Evolutionary conservation across 1,284 basidiomycete species (phyloP), one percentile per base, ranked within the genome.

Genomic region (Fistulina hepatica): DNA sequence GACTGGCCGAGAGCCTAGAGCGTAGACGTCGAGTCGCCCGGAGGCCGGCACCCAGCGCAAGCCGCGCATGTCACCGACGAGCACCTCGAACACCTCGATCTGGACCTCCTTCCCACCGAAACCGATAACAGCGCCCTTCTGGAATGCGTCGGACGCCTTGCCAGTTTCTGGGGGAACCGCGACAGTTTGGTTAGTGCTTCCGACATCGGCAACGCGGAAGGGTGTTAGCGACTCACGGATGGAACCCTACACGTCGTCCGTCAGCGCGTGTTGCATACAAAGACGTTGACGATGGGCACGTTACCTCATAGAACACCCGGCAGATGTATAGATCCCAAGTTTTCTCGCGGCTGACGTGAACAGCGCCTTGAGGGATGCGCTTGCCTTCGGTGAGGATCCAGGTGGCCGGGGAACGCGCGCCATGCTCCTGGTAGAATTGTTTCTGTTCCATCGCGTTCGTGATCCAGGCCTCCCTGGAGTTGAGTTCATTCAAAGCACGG

Each of bases 381-480:
- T 60, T 71, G 37, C 76, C 76, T 32, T 71, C 59, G 19, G 60
- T 67, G 34, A 76, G 63, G 27, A 81, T 51, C 81, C 81, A 84
- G 20, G 71, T 70, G 10, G 64, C 61, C 3, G 76, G 73, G 1
- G 52, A 62, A 1, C 52, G 52, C 10, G 61, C 61, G 2, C 78
- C 76, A 11, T 61, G 48, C 19, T 62, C 57, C 56, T 64, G 53
- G 60, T 64, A 80, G 9, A 62, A 56, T 4, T 62, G 55, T 9
- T 73, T 72, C 45, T 74, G 74, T 15, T 34, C 41, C 45, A 69
- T 61, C 5, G 79, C 74, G 0, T 76, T 76, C 9, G 58, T 47
- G n/a, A 73, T 37, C 81, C 81, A 84, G 33, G 61, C 64, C n/a
- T n/a, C n/a, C n/a, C n/a, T n/a, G n/a, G n/a, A n/a, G n/a, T n/a